phyloP scores from a whole-genome alignment of 1,284 basidiomycete genomes.

The Fomitopsis betulina region DNA sequence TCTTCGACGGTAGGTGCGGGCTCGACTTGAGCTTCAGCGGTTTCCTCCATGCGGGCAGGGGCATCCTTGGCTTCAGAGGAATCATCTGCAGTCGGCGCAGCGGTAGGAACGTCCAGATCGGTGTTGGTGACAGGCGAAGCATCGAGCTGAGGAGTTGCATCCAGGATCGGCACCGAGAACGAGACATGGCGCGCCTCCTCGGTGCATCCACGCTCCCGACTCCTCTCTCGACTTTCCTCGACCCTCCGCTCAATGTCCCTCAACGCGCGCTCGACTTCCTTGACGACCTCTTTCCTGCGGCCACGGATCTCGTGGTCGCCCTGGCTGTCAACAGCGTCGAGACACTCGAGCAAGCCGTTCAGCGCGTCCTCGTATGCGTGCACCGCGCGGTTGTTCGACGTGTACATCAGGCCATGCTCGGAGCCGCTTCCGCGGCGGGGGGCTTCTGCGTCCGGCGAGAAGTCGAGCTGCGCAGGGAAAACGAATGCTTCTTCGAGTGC shows the following conservation, averaged over 20 bases:
- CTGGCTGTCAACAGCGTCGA: conserved; percentile 65
- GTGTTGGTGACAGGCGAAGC: not conserved
- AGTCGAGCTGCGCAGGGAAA: conserved; percentile 31
- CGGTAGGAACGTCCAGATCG: not conserved
- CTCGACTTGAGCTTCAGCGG: no score
- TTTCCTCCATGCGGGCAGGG: no score
- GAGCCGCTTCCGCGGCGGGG: conserved; percentile 6
- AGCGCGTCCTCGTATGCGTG: conserved; percentile 50
- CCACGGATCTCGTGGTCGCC: conserved; percentile 55
- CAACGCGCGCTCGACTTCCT: conserved; percentile 56
- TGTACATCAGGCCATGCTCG: conserved; percentile 25
- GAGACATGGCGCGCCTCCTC: not conserved
- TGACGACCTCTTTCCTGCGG: conserved; percentile 55
- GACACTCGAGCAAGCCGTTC: conserved; percentile 53
- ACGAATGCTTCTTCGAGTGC: conserved; percentile 25
- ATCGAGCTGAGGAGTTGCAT: not conserved
- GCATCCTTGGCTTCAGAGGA: no score
- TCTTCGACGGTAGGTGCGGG: not conserved
- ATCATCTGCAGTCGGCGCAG: not conserved
- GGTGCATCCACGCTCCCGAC: conserved; percentile 12
- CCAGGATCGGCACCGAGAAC: not conserved
- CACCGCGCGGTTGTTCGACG: conserved; percentile 41
- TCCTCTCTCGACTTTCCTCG: conserved; percentile 34
- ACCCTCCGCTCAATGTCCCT: conserved; percentile 37
- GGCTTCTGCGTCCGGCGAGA: conserved; percentile 10